Conservation (phyloP, 768 basidiomycete species). For the Russula lepida region DNA sequence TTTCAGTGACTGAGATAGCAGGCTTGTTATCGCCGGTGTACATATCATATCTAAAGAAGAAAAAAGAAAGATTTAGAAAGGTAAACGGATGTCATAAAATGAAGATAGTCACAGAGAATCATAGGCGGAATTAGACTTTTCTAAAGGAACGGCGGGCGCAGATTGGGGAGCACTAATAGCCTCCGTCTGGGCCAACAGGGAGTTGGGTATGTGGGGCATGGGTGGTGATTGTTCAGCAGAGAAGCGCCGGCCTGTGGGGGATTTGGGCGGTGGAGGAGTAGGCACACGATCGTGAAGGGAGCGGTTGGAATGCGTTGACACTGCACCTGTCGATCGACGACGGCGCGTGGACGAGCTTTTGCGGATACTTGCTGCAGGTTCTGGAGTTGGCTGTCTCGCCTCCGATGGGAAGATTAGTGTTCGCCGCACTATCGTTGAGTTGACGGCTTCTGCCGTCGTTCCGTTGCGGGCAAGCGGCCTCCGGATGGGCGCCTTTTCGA, state of each 20-base stretch:
- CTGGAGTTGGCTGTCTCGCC: conserved; percentile 45
- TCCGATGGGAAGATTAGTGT: conserved; percentile 77
- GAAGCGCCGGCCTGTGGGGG: conserved; percentile 47
- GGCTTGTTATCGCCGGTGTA: conserved; percentile 53
- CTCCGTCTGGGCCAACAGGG: conserved; percentile 37
- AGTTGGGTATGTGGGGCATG: conserved; percentile 52
- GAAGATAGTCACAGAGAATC: conserved; percentile 62
- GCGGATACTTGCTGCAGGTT: conserved; percentile 31
- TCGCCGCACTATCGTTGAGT: conserved; percentile 51
- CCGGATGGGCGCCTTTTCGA: conserved; percentile 12
- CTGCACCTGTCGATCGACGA: conserved; percentile 54
- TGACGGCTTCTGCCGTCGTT: conserved; percentile 12
- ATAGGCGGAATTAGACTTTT: conserved; percentile 63
- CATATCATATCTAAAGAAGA: conserved; percentile 62
- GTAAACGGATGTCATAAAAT: conserved; percentile 15
- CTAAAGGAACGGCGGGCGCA: conserved; percentile 36
- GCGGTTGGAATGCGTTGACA: conserved; percentile 50
- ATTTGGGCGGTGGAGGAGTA: conserved; percentile 75
- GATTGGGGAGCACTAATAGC: conserved; percentile 31
- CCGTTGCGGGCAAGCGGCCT: conserved; percentile 4
- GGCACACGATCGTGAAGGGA: conserved; percentile 77
- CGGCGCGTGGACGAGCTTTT: conserved; percentile 35
- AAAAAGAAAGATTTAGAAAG: conserved; percentile 9
- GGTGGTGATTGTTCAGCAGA: conserved; percentile 61
- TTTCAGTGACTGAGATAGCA: conserved; percentile 28